phyloP scores from a whole-genome alignment of 2,329 filamentous ascomycete genomes.

The Parastagonospora avenae region DNA sequence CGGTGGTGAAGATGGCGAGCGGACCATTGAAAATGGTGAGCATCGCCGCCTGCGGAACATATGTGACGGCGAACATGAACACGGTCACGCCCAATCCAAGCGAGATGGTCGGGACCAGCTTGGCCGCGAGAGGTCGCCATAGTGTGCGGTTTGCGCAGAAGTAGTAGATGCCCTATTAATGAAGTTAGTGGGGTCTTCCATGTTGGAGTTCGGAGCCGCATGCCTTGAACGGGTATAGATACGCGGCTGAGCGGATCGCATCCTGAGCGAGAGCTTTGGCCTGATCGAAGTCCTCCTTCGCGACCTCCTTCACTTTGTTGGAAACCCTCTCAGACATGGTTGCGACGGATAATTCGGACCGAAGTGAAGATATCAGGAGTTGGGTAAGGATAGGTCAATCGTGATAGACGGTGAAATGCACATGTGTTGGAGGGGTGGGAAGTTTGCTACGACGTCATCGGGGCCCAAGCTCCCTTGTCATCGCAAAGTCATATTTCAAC shows the following conservation, averaged over 20 bases:
- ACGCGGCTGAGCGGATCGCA: conserved; percentile 76
- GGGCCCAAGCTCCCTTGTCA: neutral
- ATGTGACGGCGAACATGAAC: conserved; percentile 87
- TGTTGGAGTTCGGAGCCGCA: conserved; percentile 1
- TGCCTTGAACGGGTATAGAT: conserved; percentile 82
- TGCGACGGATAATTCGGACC: conserved; percentile 10
- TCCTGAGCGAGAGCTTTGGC: conserved; percentile 68
- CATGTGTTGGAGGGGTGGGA: conserved; percentile 14
- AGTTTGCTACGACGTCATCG: conserved; percentile 16
- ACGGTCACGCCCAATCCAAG: conserved; percentile 74
- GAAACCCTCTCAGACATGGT: conserved; percentile 38
- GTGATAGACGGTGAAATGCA: conserved; percentile 9
- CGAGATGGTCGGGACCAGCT: conserved; percentile 65
- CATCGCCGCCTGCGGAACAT: conserved; percentile 81
- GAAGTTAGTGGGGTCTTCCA: conserved; percentile 4
- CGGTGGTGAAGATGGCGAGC: conserved; percentile 73
- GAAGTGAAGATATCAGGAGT: conserved; percentile 3
- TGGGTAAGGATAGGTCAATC: conserved; percentile 7
- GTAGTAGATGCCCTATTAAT: conserved; percentile 63
- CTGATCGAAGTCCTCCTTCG: conserved; percentile 72
- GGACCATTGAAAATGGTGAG: conserved; percentile 86
- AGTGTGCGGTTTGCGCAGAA: conserved; percentile 63
- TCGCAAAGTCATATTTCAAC: neutral
- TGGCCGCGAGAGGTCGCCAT: conserved; percentile 64
- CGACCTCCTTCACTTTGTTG: conserved; percentile 62